Evolutionary conservation across 2,329 filamentous ascomycete species (phyloP).

Genomic region (Diaporthe batatas): DNA sequence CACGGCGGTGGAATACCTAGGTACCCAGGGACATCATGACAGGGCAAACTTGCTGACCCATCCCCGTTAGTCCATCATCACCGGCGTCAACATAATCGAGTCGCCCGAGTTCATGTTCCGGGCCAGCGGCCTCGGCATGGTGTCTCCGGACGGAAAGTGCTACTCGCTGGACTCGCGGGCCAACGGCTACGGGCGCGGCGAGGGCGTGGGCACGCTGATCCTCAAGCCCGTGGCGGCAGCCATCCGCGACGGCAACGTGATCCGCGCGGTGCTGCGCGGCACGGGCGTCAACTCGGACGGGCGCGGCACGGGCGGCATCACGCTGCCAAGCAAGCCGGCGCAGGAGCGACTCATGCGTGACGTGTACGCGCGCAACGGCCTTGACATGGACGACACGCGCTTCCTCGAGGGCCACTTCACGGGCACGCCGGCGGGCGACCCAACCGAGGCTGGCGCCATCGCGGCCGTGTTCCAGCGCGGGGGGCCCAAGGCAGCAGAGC

Average conservation of each 20-base stretch:
- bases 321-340: conserved; percentile 52
- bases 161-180: conserved; percentile 37
- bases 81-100: conserved; percentile 39
- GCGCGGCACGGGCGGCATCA: conserved; percentile 51
- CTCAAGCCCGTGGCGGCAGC: conserved; percentile 36
- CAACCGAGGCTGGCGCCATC: conserved; percentile 48
- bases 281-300: conserved; percentile 50
- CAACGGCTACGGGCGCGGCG: conserved; percentile 39
- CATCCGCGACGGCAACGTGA: conserved; percentile 35
- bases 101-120: conserved; percentile 48
- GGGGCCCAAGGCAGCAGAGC: conserved; percentile 39
- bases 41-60: conserved; percentile 9
- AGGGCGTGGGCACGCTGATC: conserved; percentile 34
- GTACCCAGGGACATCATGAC: background rate
- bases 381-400: conserved; percentile 44
- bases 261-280: conserved; percentile 45
- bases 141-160: conserved; percentile 38
- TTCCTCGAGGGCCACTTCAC: conserved; percentile 54
- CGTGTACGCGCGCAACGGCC: conserved; percentile 50
- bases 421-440: conserved; percentile 52
- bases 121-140: conserved; percentile 33
- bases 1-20: background rate
- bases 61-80: conserved; percentile 37
- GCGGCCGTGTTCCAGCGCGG: conserved; percentile 43
- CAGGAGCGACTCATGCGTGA: conserved; percentile 53